Base-by-base conservation (phyloP, 805 yeast genomes). In the Blastobotrys attinorum region DNA sequence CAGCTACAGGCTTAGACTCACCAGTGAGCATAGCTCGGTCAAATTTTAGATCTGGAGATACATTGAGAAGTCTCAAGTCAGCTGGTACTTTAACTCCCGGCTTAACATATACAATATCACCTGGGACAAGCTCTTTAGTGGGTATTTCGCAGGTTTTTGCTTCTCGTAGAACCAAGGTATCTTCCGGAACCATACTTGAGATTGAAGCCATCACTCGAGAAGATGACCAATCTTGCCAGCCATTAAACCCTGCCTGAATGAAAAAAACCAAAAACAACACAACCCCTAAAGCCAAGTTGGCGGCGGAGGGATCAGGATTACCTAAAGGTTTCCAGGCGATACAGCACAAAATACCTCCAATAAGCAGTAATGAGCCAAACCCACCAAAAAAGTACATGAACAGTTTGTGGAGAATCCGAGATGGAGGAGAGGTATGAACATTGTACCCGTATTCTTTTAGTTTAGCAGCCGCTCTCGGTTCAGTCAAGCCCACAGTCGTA, bases 1-100 rank as follows among this genome's bases (percentile, higher is more conserved):
- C 88, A 73, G 86, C 95, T 56, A 83, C 95, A 65, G 96, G 95
- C 58, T 88, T 71, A 51, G 96, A 87, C 74, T 88, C 97, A 79
- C 97, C 97, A 63, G 97, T 88, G 63, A 88, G 81, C 60, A 96
- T 94, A 60, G 96, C 86, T 74, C 88, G 96, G 73, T 88, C 97
- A 62, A 87, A 81, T 72, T 88, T 96, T 61, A 88, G 71, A 73
- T 81, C 79, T 65, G 81, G 75, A 61, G 80, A 92, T 66, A 83
- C 92, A 55, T 90, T 75, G 49, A 86, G 83, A 53, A 87, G 69
- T 69, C 92, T 77, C 71, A 95, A 95, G 71, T 87, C 96, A 47
- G 96, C 87, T 61, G 95, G 92, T 60, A 86, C 80, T 59, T 86
- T 90, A 54, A 81, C 73, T 79, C 96, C 96, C 62, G 85, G 95